Evolutionary conservation across 345 rosid genomes (phyloP).

Genomic region (Lumnitzera littorea): DNA sequence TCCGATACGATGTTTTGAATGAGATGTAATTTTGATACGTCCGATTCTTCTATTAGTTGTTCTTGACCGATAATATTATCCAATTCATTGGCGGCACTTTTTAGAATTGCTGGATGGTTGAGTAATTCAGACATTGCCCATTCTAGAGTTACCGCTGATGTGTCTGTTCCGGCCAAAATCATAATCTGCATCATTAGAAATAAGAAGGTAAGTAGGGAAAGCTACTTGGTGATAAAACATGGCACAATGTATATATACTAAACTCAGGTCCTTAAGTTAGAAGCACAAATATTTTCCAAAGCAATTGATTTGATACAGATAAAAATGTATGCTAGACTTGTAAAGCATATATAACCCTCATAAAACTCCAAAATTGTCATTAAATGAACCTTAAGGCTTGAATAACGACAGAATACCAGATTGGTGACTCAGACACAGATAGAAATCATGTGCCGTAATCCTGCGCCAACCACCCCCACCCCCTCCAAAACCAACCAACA

Average conservation of each 20-base stretch:
- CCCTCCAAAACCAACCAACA: no score
- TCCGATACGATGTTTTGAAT: slow-evolving; percentile 34
- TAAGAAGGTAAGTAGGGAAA: not conserved
- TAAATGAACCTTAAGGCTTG: no score
- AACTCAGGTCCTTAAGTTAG: not conserved
- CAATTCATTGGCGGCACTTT: slow-evolving; percentile 28
- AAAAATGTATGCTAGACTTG: no score
- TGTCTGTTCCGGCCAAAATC: slow-evolving; percentile 32
- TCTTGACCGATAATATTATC: slow-evolving; percentile 27
- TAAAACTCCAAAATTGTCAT: no score
- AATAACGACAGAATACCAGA: no score
- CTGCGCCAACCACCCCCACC: no score
- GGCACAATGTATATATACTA: not conserved
- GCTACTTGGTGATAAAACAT: not conserved
- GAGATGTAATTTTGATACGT: slow-evolving; percentile 23
- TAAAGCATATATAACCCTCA: no score
- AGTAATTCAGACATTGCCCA: slow-evolving; percentile 44
- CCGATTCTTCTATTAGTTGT: slow-evolving; percentile 27
- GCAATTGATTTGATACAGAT: no score
- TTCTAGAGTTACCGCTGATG: slow-evolving; percentile 37
- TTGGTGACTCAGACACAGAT: no score
- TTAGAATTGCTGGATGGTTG: slow-evolving; percentile 28
- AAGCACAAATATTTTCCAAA: no score
- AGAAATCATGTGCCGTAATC: no score
- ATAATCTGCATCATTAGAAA: slow-evolving; percentile 15